Evolutionary conservation across 2,329 filamentous ascomycete species (phyloP), one percentile per base, ranked within the genome.

Genomic region (Xylariaceae sp.): DNA sequence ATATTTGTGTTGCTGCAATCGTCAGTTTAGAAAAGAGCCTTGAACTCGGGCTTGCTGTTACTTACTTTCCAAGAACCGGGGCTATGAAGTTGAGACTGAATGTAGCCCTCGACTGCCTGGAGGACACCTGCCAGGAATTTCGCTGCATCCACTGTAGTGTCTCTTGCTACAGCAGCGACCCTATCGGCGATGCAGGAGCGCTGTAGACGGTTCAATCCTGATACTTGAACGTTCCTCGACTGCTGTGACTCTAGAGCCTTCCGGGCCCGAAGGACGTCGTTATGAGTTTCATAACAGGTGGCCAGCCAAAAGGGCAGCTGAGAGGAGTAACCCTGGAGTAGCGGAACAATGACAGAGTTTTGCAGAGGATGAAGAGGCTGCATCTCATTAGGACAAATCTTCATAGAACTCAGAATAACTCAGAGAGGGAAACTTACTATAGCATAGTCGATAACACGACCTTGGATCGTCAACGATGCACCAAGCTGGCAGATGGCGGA

Each of bases 341-440:
- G 46, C 5, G 62, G 58, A 3, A 71, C 54, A n/a, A 77, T 52
- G 2, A 65, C 61, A 3, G 66, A 64, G 44, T 82, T 81, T 40
- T 75, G 68, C 13, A 80, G 54, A 10, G 76, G 68, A 43, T 81
- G 73, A 7, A 80, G 52, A 3, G 76, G 69, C 62, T 79, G 58
- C n/a, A n/a, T n/a, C n/a, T n/a, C n/a, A n/a, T n/a, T n/a, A n/a
- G n/a, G n/a, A n/a, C n/a, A n/a, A n/a, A n/a, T n/a, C n/a, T n/a
- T n/a, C n/a, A n/a, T n/a, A n/a, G n/a, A n/a, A n/a, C n/a, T n/a
- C n/a, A n/a, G n/a, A n/a, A n/a, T n/a, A n/a, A n/a, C n/a, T n/a
- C n/a, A n/a, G n/a, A n/a, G n/a, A 15, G 5, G 27, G n/a, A n/a
- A n/a, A n/a, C n/a, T n/a, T n/a, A n/a, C n/a, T n/a, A n/a, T n/a